Percentiles rank a stretch among this genome's conserved stretches.
phyloP scores from a whole-genome alignment of 768 basidiomycete genomes.

The Terana coerulea region DNA sequence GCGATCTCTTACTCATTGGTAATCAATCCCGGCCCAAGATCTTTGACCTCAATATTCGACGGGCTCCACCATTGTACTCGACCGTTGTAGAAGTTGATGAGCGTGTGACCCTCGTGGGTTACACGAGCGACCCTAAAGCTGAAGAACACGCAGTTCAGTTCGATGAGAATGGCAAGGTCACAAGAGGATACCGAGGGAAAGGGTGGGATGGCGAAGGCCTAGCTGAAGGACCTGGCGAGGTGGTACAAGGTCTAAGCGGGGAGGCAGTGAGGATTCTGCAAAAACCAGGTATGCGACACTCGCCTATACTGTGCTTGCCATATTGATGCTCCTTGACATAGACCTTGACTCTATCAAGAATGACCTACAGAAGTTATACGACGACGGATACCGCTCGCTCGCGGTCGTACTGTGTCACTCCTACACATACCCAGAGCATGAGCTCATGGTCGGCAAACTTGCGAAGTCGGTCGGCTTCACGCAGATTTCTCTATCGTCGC shows the following conservation, averaged over 20 bases:
- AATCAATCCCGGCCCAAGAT: slow-evolving; percentile 94
- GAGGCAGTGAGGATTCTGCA: slow-evolving; percentile 85
- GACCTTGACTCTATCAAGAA: slow-evolving; percentile 50
- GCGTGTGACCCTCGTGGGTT: slow-evolving; percentile 91
- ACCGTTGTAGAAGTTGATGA: slow-evolving; percentile 79
- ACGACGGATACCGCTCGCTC: slow-evolving; percentile 80
- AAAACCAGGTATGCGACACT: slow-evolving; percentile 50
- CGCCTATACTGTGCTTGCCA: slow-evolving; percentile 4
- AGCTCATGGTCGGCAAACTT: slow-evolving; percentile 63
- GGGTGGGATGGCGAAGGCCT: slow-evolving; percentile 70
- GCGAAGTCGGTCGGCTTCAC: slow-evolving; percentile 83
- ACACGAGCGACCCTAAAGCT: slow-evolving; percentile 82
- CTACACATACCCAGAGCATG: slow-evolving; percentile 89
- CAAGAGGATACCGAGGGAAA: slow-evolving; percentile 66
- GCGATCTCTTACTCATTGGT: slow-evolving; percentile 87
- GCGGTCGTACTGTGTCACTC: slow-evolving; percentile 91
- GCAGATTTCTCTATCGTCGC: slow-evolving; percentile 85
- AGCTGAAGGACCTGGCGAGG: slow-evolving; percentile 76
- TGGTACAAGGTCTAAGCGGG: slow-evolving; percentile 80
- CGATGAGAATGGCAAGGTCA: slow-evolving; percentile 63
- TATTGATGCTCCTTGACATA: slow-evolving; percentile 18
- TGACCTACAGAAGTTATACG: slow-evolving; percentile 70
- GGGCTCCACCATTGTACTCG: slow-evolving; percentile 73
- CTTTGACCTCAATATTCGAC: slow-evolving; percentile 89
- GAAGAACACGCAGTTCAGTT: slow-evolving; percentile 77